Conservation (phyloP, 129 eudicot species). For the Solidago caesia region DNA sequence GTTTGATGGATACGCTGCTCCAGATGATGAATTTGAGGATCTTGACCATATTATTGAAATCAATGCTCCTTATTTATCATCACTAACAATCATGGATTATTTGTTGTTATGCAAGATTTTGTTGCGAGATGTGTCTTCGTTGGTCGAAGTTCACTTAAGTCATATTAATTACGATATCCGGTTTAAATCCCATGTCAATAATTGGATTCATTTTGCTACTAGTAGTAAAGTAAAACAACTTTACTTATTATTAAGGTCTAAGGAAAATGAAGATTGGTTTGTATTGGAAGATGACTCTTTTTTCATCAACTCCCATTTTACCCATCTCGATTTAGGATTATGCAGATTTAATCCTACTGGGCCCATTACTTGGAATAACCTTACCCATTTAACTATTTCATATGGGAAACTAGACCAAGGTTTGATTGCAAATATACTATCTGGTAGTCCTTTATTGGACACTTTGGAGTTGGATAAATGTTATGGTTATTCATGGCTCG, state of each 20-base stretch:
- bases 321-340: constrained; percentile 9
- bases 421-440: constrained; percentile 19
- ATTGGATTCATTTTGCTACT: constrained; percentile 18
- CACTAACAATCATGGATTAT: constrained; percentile 8
- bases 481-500: constrained; percentile 17
- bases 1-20: constrained; percentile 8
- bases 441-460: constrained; percentile 24
- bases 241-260: neutral
- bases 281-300: neutral
- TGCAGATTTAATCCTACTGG: constrained; percentile 9
- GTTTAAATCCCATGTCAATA: constrained; percentile 8
- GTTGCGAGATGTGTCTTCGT: constrained; percentile 21
- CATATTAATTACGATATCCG: neutral
- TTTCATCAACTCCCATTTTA: constrained; percentile 22
- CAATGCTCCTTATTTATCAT: neutral
- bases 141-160: constrained; percentile 16
- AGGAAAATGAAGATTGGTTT: neutral
- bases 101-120: constrained; percentile 18
- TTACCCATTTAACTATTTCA: constrained; percentile 12
- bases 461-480: constrained; percentile 9
- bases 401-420: neutral
- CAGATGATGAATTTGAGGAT: neutral
- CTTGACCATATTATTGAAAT: no score
- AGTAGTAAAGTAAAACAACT: constrained; percentile 13
- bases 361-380: constrained; percentile 11